A percentile compares a stretch with the other conserved stretches of the same genome.
Evolutionary conservation across 1,284 basidiomycete genomes (phyloP).

Genomic region (Entoloma clypeatum): DNA sequence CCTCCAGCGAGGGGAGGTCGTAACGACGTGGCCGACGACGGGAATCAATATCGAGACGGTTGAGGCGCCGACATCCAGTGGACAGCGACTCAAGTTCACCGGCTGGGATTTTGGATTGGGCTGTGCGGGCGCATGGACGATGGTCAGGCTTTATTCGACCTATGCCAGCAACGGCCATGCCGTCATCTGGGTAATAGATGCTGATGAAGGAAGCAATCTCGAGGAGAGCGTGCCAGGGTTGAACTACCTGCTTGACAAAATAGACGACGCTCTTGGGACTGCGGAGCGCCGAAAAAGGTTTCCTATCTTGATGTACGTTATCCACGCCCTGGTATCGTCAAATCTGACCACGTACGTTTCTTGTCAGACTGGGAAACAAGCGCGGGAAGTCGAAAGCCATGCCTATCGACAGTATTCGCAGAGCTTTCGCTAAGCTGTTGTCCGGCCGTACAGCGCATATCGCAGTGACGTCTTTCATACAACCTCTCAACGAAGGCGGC

Average conservation of each 20-base stretch:
- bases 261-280: slow-evolving; percentile 1
- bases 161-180: slow-evolving; percentile 21
- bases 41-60: slow-evolving; percentile 38
- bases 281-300: slow-evolving; percentile 13
- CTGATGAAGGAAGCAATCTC: slow-evolving; percentile 19
- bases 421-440: slow-evolving; percentile 23
- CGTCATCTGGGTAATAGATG: slow-evolving; percentile 33
- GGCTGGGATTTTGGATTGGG: slow-evolving; percentile 35
- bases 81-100: slow-evolving; percentile 21
- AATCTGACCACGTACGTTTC: background rate
- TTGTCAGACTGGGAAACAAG: slow-evolving; percentile 35
- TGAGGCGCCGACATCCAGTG: slow-evolving; percentile 19
- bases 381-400: slow-evolving; percentile 29
- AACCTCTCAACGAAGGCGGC: slow-evolving; percentile 21
- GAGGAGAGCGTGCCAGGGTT: slow-evolving; percentile 25
- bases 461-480: slow-evolving; percentile 23
- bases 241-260: slow-evolving; percentile 12
- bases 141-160: slow-evolving; percentile 16
- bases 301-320: slow-evolving; percentile 29
- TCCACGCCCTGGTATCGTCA: background rate
- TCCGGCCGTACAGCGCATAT: slow-evolving; percentile 24
- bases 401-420: slow-evolving; percentile 29
- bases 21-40: slow-evolving; percentile 34
- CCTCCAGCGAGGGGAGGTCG: slow-evolving; percentile 32
- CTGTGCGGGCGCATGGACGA: slow-evolving; percentile 19